phyloP scores from a whole-genome alignment of 225 moss, liverwort and hornwort species.

The Polytrichum commune region DNA sequence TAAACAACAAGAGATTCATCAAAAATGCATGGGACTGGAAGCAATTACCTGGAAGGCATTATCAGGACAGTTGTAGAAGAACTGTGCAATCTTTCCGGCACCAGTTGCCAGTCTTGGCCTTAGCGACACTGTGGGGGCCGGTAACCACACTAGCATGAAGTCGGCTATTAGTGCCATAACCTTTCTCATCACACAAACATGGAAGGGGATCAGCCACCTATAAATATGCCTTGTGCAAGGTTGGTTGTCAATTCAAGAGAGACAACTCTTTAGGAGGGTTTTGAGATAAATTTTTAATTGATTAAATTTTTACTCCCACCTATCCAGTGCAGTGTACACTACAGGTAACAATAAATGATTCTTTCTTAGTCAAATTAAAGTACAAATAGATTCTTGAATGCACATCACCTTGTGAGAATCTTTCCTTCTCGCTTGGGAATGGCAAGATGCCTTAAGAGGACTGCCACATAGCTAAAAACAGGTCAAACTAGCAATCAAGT shows the following conservation, averaged over 20 bases:
- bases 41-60: constrained; percentile 88
- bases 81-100: constrained; percentile 63
- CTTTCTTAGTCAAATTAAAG: too few species aligned
- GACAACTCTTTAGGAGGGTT: too few species aligned
- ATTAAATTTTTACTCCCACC: too few species aligned
- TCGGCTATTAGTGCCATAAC: constrained; percentile 94
- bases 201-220: too few species aligned
- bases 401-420: too few species aligned
- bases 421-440: neutral
- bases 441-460: too few species aligned
- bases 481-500: neutral
- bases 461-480: too few species aligned
- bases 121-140: constrained; percentile 93
- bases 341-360: too few species aligned
- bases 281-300: too few species aligned
- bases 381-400: too few species aligned
- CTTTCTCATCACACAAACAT: constrained; percentile 23
- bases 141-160: constrained; percentile 99
- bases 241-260: neutral
- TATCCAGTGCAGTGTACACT: too few species aligned
- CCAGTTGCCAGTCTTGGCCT: constrained; percentile 60
- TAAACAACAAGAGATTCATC: neutral
- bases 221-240: neutral
- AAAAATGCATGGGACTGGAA: neutral
- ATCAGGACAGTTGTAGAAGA: constrained; percentile 83